These are phyloP conservation scores for Cercospora zeina DNA, from an alignment of 2,329 filamentous ascomycete genomes.

Conservation along the genomic window DNA sequence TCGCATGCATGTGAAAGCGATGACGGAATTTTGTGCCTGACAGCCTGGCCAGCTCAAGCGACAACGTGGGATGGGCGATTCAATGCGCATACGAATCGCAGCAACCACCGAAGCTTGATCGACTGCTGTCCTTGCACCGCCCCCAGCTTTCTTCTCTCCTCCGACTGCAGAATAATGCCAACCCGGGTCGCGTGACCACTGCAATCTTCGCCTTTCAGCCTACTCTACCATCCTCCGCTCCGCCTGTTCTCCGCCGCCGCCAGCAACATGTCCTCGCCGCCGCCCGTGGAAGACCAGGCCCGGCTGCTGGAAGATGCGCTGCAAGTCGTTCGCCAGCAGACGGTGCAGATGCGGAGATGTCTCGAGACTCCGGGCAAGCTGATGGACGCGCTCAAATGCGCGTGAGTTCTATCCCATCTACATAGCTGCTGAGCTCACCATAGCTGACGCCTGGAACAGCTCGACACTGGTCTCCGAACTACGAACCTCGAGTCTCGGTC, in stretches of 20 bases:
- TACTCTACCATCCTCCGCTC: slow-evolving; percentile 9
- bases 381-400: slow-evolving; percentile 99
- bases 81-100: slow-evolving; percentile 7
- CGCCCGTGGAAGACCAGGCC: slow-evolving; percentile 61
- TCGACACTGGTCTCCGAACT: slow-evolving; percentile 98
- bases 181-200: slow-evolving; percentile 11
- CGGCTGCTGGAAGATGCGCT: slow-evolving; percentile 96
- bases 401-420: slow-evolving; percentile 60
- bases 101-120: neutral
- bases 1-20: neutral
- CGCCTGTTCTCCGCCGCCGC: slow-evolving; percentile 19
- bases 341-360: slow-evolving; percentile 94
- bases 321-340: slow-evolving; percentile 94
- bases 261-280: slow-evolving; percentile 41
- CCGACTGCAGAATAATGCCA: slow-evolving; percentile 10
- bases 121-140: neutral
- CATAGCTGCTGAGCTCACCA: slow-evolving; percentile 31
- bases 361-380: slow-evolving; percentile 96
- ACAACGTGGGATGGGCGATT: neutral
- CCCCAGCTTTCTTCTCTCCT: neutral
- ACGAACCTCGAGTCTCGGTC: slow-evolving; percentile 93
- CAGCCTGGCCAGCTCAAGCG: neutral
- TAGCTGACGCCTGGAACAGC: slow-evolving; percentile 53
- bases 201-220: neutral
- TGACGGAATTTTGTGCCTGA: slow-evolving; percentile 9